Percentiles rank a stretch among this genome's conserved stretches.
Conservation (phyloP, 2,329 filamentous ascomycete species). For the Nothopassalora personata region DNA sequence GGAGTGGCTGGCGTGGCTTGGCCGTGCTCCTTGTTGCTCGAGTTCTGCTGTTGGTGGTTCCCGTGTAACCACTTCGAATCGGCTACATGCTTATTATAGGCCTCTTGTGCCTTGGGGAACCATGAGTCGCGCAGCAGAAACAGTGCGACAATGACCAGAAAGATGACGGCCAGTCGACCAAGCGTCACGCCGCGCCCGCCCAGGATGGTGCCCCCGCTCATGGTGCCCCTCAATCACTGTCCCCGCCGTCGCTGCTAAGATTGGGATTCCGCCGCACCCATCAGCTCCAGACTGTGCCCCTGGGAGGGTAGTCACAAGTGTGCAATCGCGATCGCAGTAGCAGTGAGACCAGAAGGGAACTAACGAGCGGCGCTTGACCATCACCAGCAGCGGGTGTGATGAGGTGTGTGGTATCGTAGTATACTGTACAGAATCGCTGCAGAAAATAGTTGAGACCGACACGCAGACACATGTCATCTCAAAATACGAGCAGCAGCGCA, state of each 20-base stretch:
- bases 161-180: conserved; percentile 21
- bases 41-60: background rate
- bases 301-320: background rate
- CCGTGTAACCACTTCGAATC: background rate
- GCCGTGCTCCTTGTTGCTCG: background rate
- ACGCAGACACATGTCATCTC: background rate
- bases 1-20: background rate
- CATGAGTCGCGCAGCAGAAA: conserved; percentile 26
- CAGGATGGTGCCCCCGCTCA: conserved; percentile 6
- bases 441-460: background rate
- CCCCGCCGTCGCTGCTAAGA: background rate
- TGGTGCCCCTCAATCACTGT: background rate
- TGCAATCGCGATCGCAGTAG: background rate
- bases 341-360: background rate
- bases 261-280: background rate
- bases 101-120: conserved; percentile 16
- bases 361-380: background rate
- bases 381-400: background rate
- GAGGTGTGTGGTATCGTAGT: background rate
- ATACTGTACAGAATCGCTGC: background rate
- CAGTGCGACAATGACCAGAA: conserved; percentile 21
- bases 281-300: background rate
- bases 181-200: conserved; percentile 19
- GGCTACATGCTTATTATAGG: background rate
- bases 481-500: background rate